A percentile compares a stretch with the other conserved stretches of the same genome.
Conservation (phyloP, 106 monocot species). For the Alisma plantagoaquatica region DNA sequence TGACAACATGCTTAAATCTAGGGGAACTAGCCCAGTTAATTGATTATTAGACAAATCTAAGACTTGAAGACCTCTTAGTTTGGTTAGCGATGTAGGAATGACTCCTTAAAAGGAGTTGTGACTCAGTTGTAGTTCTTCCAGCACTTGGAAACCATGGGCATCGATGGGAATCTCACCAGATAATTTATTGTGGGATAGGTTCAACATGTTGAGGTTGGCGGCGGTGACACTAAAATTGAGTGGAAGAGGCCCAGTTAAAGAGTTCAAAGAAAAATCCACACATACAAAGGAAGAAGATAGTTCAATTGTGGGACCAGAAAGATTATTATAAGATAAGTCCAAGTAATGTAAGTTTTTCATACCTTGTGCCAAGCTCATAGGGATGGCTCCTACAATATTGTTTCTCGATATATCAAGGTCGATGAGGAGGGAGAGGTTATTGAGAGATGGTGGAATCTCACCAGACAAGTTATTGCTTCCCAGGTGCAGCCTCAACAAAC, state of each 20-base stretch:
- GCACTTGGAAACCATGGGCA: neutral
- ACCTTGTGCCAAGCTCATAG: neutral
- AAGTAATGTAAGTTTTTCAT: neutral
- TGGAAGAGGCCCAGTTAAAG: neutral
- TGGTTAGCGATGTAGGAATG: neutral
- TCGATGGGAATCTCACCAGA: neutral
- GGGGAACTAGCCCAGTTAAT: neutral
- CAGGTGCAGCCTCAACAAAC: neutral
- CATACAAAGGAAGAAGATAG: neutral
- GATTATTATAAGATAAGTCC: neutral
- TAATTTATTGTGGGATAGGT: neutral
- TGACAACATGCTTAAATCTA: neutral
- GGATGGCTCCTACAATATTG: neutral
- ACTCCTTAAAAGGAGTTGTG: neutral
- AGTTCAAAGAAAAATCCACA: neutral
- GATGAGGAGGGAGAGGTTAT: neutral
- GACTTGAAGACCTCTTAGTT: neutral
- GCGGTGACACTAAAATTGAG: neutral
- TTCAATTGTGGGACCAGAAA: neutral
- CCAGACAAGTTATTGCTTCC: neutral
- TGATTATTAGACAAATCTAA: neutral
- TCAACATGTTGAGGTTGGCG: neutral
- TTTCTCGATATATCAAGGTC: neutral
- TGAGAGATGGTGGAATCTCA: neutral
- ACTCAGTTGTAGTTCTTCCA: neutral